Percentiles rank a stretch among this genome's conserved stretches.
Evolutionary conservation across 2,329 filamentous ascomycete genomes (phyloP).

Genomic region (Pseudocercospora pini-densiflorae): DNA sequence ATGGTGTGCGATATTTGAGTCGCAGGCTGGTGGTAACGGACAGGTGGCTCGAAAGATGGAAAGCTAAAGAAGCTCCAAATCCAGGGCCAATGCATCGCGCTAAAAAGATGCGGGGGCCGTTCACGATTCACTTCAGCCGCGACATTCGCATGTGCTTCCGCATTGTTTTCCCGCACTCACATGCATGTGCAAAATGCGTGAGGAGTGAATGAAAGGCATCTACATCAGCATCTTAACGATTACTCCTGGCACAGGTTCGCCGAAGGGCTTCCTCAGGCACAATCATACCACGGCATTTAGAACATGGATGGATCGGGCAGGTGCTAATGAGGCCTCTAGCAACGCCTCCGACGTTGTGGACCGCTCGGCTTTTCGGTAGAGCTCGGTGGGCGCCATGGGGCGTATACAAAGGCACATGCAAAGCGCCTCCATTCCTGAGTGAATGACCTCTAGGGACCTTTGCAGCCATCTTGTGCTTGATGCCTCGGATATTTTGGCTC

Average conservation of each 20-base stretch:
- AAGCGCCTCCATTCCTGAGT: neutral
- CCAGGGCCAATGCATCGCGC: neutral
- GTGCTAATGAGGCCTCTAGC: neutral
- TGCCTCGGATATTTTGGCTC: no score
- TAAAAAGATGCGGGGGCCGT: neutral
- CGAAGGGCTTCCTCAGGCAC: neutral
- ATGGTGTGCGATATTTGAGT: neutral
- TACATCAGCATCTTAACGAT: no score
- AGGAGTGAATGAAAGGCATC: no score
- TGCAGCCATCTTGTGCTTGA: no score
- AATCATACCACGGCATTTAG: neutral
- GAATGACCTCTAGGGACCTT: no score
- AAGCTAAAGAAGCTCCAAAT: neutral
- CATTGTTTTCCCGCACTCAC: no score
- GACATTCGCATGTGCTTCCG: neutral
- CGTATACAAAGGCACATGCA: neutral
- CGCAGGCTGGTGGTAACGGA: neutral
- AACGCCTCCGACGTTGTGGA: neutral
- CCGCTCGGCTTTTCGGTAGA: neutral
- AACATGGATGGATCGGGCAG: no score
- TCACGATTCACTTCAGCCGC: neutral
- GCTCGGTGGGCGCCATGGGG: neutral
- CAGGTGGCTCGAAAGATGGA: neutral
- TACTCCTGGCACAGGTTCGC: no score
- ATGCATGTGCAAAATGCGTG: no score